Percentiles rank a stretch among this genome's conserved stretches.
Conservation (phyloP, 23 red algal species). For the Pyropia haitanensis region DNA sequence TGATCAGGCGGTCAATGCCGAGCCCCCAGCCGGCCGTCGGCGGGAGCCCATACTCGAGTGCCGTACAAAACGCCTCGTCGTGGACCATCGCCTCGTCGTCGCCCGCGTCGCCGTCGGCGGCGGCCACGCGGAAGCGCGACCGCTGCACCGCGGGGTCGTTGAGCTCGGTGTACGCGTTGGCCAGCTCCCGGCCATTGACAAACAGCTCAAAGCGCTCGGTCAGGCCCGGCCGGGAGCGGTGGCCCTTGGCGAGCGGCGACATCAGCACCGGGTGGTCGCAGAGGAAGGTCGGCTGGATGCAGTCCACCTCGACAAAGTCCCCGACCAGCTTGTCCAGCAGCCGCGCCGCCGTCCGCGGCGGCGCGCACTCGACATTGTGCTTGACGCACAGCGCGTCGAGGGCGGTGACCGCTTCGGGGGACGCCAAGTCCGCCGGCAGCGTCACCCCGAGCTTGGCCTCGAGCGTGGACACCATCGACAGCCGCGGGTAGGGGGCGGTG, state of each 20-base stretch:
- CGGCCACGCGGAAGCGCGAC: slow-evolving; percentile 65
- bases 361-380: slow-evolving; percentile 47
- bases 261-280: slow-evolving; percentile 95
- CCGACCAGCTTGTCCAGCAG: slow-evolving; percentile 86
- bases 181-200: slow-evolving; percentile 82
- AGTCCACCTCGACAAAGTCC: slow-evolving; percentile 78
- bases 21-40: slow-evolving; percentile 97
- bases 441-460: slow-evolving; percentile 32
- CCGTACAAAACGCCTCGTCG: slow-evolving; percentile 92
- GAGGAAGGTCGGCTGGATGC: slow-evolving; percentile 86
- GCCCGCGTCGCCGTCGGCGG: slow-evolving; percentile 60
- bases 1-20: slow-evolving; percentile 82
- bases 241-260: slow-evolving; percentile 89
- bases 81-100: slow-evolving; percentile 97
- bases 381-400: slow-evolving; percentile 23
- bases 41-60: slow-evolving; percentile 90
- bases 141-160: slow-evolving; percentile 91
- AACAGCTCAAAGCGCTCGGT: slow-evolving; percentile 98
- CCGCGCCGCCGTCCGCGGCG: slow-evolving; percentile 71
- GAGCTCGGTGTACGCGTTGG: slow-evolving; percentile 96
- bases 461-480: slow-evolving; percentile 77
- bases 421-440: slow-evolving; percentile 25
- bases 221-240: slow-evolving; percentile 59
- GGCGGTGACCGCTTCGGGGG: not conserved
- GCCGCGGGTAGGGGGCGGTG: slow-evolving; percentile 70